Evolutionary conservation across 441 rosid genomes (phyloP), one percentile per base, ranked within the genome.

Genomic region (Populus hybrid): DNA sequence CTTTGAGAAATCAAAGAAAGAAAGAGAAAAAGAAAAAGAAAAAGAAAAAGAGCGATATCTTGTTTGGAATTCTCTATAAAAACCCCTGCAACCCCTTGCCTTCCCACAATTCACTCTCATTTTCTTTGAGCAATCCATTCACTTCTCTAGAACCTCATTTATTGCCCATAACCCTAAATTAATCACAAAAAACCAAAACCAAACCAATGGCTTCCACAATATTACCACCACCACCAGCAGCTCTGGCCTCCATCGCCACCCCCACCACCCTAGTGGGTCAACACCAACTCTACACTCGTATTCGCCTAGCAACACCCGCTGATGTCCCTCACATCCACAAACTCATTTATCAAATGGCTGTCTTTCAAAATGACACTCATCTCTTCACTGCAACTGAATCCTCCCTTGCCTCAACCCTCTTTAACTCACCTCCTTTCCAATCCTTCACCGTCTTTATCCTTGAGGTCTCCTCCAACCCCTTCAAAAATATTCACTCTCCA

Each of bases 391-490:
- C 71, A 14, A 68, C 71, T 7, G 71, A 68, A 68, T 68, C 71
- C 24, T 68, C 71, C 46, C 26, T 68, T n/a, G 11, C 71, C 8
- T 7, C 71, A 26, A 68, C 71, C 2, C 71, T 68, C 71, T 68
- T 68, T n/a, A 30, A 14, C 71, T 32, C 42, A 3, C 71, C 71
- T 5, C 71, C 46, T 68, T 95, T 95, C 84, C 81, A 85, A 0
- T 95, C 99, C 68, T 89, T 91, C 87, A 91, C 98, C 68, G 72
- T 93, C 86, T 87, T 95, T 89, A 84, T 95, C 81, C 90, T 95
- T 34, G 99, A 95, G 40, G 77, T 86, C 84, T 91, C 98, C 77
- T 68, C 79, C 3, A 75, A 67, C 38, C 97, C 98, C 0, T 77
- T 92, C 32, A 79, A 87, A 32, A 23, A 75, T 2, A 40, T 73